Conservation (phyloP, 2,329 filamentous ascomycete genomes). For the Alternaria triticimaculans region DNA sequence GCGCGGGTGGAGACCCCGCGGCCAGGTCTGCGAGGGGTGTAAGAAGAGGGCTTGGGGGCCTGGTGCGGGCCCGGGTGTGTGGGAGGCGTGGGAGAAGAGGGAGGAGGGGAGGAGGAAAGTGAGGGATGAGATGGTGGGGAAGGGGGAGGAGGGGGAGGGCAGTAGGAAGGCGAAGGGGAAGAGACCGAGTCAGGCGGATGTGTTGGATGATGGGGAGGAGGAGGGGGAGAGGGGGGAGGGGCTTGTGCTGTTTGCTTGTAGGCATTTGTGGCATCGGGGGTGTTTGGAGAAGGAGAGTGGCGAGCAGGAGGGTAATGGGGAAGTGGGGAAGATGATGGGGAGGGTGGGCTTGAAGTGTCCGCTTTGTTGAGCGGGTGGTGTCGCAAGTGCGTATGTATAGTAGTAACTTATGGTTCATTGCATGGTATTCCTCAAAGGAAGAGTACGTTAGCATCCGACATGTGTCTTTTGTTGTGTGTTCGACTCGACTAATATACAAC, state of each 20-base stretch:
- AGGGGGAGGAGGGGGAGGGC: conserved; percentile 42
- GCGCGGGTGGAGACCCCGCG: conserved; percentile 85
- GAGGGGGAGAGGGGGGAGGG: conserved; percentile 7
- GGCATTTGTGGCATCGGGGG: conserved; percentile 49
- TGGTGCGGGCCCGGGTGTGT: conserved; percentile 77
- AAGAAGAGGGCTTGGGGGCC: conserved; percentile 86
- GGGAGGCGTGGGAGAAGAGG: conserved; percentile 78
- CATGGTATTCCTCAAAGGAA: no score
- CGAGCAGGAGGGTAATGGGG: background rate
- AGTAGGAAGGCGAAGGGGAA: conserved; percentile 55
- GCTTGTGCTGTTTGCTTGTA: conserved; percentile 50
- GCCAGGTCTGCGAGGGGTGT: conserved; percentile 88
- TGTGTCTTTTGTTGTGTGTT: no score
- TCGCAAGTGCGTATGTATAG: no score
- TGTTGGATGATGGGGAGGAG: conserved; percentile 7
- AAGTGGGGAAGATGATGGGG: conserved; percentile 7
- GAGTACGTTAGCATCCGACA: no score
- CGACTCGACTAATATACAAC: no score
- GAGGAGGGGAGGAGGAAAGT: conserved; percentile 45
- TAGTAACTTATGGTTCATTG: no score
- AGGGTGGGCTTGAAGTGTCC: conserved; percentile 30
- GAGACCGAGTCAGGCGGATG: conserved; percentile 13
- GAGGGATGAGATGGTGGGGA: conserved; percentile 50
- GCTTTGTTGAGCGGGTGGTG: conserved; percentile 23
- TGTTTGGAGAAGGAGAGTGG: conserved; percentile 40